These are phyloP conservation scores for Clonostachys rhizophaga DNA, from an alignment of 2,329 filamentous ascomycete species.

Conservation along the genomic window DNA sequence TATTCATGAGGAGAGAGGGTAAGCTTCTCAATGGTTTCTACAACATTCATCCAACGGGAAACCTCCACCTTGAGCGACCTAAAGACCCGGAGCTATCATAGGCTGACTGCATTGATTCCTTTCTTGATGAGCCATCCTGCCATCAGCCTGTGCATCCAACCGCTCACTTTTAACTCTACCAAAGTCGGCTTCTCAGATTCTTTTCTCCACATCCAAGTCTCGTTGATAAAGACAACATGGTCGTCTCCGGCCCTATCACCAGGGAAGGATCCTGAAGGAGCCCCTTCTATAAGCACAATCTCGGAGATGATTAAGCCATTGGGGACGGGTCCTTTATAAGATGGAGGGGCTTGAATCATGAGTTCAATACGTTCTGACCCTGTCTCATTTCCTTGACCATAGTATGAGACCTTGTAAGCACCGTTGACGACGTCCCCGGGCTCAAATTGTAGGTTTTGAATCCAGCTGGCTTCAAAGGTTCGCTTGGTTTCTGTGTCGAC, in stretches of 20 bases:
- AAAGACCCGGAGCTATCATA: not conserved
- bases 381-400: slow-evolving; percentile 3
- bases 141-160: slow-evolving; percentile 20
- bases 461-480: slow-evolving; percentile 15
- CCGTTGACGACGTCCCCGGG: slow-evolving; percentile 22
- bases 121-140: slow-evolving; percentile 19
- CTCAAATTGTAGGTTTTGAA: slow-evolving; percentile 12
- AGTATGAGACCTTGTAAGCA: slow-evolving; percentile 18
- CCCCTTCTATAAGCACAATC: slow-evolving; percentile 4
- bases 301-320: slow-evolving; percentile 15
- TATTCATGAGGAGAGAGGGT: too few species aligned
- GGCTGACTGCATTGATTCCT: slow-evolving; percentile 8
- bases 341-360: slow-evolving; percentile 13
- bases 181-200: slow-evolving; percentile 16
- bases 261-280: not conserved
- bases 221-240: slow-evolving; percentile 22
- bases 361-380: slow-evolving; percentile 19
- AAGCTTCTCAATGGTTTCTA: too few species aligned
- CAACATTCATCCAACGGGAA: too few species aligned
- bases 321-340: slow-evolving; percentile 12
- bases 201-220: slow-evolving; percentile 32
- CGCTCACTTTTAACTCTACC: slow-evolving; percentile 17
- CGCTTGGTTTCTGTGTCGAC: slow-evolving; percentile 9
- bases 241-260: not conserved
- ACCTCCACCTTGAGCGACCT: too few species aligned